Percentiles rank a stretch among this genome's conserved stretches.
Conservation (phyloP, 2,329 filamentous ascomycete genomes). For the Zarea fungicola region DNA sequence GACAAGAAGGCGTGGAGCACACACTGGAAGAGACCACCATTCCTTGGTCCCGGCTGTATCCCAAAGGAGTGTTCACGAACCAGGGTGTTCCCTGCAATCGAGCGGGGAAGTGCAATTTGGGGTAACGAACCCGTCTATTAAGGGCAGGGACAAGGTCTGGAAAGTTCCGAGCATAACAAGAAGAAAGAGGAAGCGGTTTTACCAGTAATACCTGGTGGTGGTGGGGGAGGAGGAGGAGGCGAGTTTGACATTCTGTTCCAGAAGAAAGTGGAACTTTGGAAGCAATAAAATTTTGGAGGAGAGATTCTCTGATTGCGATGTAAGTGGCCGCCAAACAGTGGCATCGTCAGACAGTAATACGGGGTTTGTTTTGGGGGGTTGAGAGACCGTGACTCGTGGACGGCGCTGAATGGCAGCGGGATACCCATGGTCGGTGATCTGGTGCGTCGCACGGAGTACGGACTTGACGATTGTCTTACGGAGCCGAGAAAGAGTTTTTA, state of each 20-base stretch:
- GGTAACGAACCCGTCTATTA: not conserved
- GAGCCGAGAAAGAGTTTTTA: too few species aligned
- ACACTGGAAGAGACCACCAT: too few species aligned
- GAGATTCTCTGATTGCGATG: not conserved
- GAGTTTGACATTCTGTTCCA: not conserved
- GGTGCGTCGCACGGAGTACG: too few species aligned
- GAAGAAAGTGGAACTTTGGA: conserved; percentile 1
- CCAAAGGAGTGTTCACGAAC: too few species aligned
- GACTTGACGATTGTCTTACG: too few species aligned
- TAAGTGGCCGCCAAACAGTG: not conserved
- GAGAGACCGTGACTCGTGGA: conserved; percentile 9
- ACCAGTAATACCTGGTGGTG: too few species aligned
- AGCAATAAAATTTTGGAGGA: not conserved
- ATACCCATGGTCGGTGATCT: too few species aligned
- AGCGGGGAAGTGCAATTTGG: not conserved
- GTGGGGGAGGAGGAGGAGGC: too few species aligned
- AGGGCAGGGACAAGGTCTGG: not conserved
- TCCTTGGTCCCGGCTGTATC: too few species aligned
- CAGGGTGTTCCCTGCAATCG: not conserved
- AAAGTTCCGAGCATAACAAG: conserved; percentile 8
- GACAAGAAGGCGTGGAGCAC: too few species aligned
- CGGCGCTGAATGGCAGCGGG: too few species aligned
- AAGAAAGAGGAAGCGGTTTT: too few species aligned
- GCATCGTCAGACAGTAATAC: not conserved
- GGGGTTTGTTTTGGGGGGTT: not conserved